Percentiles rank a stretch among this genome's conserved stretches.
Evolutionary conservation across 2,329 filamentous ascomycete species (phyloP).

Genomic region (Shiraia bambusicola): DNA sequence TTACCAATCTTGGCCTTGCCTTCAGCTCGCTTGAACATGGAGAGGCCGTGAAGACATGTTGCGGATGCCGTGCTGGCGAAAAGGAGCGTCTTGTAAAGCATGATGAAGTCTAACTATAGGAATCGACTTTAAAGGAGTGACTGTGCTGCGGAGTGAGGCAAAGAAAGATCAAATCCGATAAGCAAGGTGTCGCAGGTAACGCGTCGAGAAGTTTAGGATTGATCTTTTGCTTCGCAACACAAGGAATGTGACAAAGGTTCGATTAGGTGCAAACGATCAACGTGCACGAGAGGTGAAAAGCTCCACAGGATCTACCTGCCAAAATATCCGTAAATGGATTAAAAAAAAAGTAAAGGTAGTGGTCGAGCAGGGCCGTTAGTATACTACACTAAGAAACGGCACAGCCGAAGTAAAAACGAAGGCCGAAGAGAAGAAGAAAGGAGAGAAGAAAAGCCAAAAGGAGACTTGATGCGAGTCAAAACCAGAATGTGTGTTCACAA

Average conservation of each 20-base stretch:
- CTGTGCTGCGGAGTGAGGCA: neutral
- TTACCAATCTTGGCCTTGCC: conserved; percentile 35
- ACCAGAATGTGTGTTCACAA: conserved; percentile 8
- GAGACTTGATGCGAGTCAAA: conserved; percentile 5
- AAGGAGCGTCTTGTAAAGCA: conserved; percentile 36
- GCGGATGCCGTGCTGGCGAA: conserved; percentile 41
- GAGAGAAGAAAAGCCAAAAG: conserved; percentile 4
- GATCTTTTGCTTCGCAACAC: too few relatives aligned
- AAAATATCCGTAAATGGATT: conserved; percentile 3
- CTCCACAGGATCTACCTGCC: conserved; percentile 17
- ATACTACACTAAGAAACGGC: conserved; percentile 2
- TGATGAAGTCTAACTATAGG: conserved; percentile 14
- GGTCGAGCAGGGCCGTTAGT: conserved; percentile 9
- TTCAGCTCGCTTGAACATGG: conserved; percentile 35
- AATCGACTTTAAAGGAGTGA: conserved; percentile 1
- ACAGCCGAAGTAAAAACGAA: conserved; percentile 9
- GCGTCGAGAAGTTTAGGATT: too few relatives aligned
- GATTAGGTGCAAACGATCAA: conserved; percentile 13
- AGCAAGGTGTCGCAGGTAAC: too few relatives aligned
- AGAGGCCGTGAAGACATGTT: conserved; percentile 48
- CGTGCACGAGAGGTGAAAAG: conserved; percentile 8
- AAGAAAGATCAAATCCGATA: neutral
- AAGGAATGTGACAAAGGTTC: neutral
- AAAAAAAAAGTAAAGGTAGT: conserved; percentile 12
- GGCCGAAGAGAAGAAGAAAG: conserved; percentile 15